phyloP scores from a whole-genome alignment of 1,284 basidiomycete species.

The Trametes sp. region DNA sequence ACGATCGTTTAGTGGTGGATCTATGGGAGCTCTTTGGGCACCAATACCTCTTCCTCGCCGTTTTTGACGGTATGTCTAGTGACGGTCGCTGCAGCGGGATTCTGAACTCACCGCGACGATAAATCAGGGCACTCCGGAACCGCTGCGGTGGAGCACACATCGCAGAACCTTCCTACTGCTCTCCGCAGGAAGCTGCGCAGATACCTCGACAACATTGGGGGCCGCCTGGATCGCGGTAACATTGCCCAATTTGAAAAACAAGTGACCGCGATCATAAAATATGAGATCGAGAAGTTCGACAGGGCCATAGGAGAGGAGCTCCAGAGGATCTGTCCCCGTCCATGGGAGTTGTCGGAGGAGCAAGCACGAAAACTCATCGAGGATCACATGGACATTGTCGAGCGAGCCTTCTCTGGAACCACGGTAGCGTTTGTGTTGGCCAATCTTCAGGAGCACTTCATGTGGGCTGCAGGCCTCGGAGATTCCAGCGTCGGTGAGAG shows the following conservation, averaged over 20 bases:
- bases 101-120: background rate
- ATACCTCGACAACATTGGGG: background rate
- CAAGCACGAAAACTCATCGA: background rate
- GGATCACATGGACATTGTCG: conserved; percentile 1
- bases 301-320: background rate
- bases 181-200: background rate
- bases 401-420: conserved; percentile 6
- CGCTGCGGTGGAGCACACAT: conserved; percentile 1
- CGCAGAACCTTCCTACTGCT: background rate
- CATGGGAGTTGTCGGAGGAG: conserved; percentile 8
- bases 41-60: conserved; percentile 12
- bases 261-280: background rate
- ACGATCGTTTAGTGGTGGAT: conserved; percentile 9
- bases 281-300: background rate
- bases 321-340: conserved; percentile 5
- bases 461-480: conserved; percentile 14
- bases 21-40: conserved; percentile 9
- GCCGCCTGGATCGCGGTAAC: conserved; percentile 7
- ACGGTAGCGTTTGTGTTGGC: conserved; percentile 11
- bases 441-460: conserved; percentile 7
- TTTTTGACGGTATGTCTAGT: background rate
- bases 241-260: background rate
- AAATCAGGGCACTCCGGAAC: background rate
- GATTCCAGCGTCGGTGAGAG: conserved; percentile 15
- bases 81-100: background rate